Evolutionary conservation across 305 asterid genomes (phyloP).

Genomic region (Galium porrigens): DNA sequence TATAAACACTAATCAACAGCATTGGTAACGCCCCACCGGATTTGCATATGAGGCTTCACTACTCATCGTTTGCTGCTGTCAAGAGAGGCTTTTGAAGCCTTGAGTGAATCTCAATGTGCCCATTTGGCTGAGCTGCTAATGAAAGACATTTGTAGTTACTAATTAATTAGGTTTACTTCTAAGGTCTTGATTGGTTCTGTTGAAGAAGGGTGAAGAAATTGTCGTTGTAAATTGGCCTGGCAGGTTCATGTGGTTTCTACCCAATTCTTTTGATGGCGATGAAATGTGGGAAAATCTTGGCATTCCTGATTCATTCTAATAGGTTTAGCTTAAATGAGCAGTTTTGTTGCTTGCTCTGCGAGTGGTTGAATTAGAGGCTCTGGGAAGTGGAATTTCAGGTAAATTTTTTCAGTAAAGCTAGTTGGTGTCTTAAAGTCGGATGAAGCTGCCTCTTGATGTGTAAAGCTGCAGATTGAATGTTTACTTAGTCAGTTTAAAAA

Average conservation of each 20-base stretch:
- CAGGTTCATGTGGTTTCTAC: not conserved
- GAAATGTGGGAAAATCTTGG: conserved; percentile 1
- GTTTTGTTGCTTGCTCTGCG: not conserved
- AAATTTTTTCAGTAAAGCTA: not conserved
- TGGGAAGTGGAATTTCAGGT: not conserved
- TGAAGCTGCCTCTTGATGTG: not conserved
- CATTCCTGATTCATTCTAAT: not conserved
- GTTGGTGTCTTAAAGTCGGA: not conserved
- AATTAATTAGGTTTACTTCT: not conserved
- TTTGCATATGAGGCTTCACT: not conserved
- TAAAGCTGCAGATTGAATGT: not conserved
- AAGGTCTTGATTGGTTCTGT: not conserved
- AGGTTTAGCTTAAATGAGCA: not conserved
- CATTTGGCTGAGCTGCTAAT: conserved; percentile 4
- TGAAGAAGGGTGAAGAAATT: conserved; percentile 5
- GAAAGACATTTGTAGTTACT: not conserved
- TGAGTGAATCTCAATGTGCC: not conserved
- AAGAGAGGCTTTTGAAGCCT: conserved; percentile 7
- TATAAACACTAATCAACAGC: not conserved
- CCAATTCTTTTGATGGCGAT: not conserved
- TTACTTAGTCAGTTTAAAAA: not conserved
- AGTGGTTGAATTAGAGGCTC: not conserved
- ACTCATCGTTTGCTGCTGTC: conserved; percentile 4
- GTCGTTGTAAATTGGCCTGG: not conserved
- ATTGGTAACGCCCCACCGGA: not conserved